Percentiles rank a stretch among this genome's conserved stretches.
These are phyloP conservation scores for Fusarium phyllophilum DNA, from an alignment of 2,329 filamentous ascomycete species.

Conservation along the genomic window DNA sequence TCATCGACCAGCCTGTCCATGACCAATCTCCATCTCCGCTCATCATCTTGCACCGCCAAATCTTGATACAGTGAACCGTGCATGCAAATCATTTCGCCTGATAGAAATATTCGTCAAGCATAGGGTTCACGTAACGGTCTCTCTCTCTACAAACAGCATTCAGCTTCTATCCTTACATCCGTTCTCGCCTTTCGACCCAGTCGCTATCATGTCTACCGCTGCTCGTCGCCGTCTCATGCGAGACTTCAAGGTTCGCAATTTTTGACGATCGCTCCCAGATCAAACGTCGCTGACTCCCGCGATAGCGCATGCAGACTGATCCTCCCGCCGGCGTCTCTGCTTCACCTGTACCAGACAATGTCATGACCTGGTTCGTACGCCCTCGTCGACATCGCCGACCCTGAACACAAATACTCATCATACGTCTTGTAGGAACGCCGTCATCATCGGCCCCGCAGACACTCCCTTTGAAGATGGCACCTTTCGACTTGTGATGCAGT, in stretches of 20 bases:
- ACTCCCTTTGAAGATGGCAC: slow-evolving; percentile 99
- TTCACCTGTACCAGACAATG: slow-evolving; percentile 94
- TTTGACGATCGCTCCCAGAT: not conserved
- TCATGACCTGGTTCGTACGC: slow-evolving; percentile 88
- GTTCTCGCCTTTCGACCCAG: slow-evolving; percentile 9
- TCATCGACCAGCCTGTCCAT: slow-evolving; percentile 34
- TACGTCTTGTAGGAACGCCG: slow-evolving; percentile 79
- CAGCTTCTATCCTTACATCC: slow-evolving; percentile 1
- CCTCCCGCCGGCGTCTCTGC: slow-evolving; percentile 96
- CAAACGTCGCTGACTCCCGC: slow-evolving; percentile 16
- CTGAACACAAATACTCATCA: slow-evolving; percentile 36
- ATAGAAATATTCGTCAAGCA: not conserved
- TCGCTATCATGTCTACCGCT: slow-evolving; percentile 77
- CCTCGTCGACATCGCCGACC: slow-evolving; percentile 5
- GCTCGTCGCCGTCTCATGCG: slow-evolving; percentile 97
- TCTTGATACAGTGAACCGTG: slow-evolving; percentile 17
- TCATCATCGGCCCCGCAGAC: slow-evolving; percentile 96
- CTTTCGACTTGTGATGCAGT: slow-evolving; percentile 97
- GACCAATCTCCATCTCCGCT: slow-evolving; percentile 42
- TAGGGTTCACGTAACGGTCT: not conserved
- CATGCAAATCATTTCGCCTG: slow-evolving; percentile 7
- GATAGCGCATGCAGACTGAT: slow-evolving; percentile 97
- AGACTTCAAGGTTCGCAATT: slow-evolving; percentile 89
- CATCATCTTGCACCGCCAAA: slow-evolving; percentile 29
- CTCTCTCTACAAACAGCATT: not conserved